Evolutionary conservation across 2,329 filamentous ascomycete genomes (phyloP).

Genomic region (Ceratocystis eucalypticola): DNA sequence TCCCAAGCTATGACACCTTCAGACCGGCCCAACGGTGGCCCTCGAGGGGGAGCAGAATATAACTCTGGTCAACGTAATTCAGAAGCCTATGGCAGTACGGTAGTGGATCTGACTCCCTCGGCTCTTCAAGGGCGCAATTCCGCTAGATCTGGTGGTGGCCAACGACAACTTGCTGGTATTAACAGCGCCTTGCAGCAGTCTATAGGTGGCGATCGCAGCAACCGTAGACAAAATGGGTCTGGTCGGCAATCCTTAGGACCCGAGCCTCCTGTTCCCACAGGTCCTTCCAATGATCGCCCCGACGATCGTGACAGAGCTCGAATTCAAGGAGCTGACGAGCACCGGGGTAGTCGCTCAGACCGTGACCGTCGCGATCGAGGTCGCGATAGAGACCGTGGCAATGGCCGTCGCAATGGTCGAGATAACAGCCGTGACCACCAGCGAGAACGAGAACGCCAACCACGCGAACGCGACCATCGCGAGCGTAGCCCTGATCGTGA

Average conservation of each 20-base stretch:
- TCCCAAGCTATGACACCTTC: background rate
- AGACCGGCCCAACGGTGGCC: background rate
- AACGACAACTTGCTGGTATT: slow-evolving; percentile 45
- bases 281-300: slow-evolving; percentile 20
- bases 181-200: slow-evolving; percentile 44
- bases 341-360: slow-evolving; percentile 32
- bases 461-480: slow-evolving; percentile 28
- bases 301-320: slow-evolving; percentile 25
- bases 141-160: slow-evolving; percentile 17
- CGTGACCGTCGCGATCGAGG: slow-evolving; percentile 32
- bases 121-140: background rate
- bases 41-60: background rate
- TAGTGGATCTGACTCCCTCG: slow-evolving; percentile 1
- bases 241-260: slow-evolving; percentile 3
- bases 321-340: slow-evolving; percentile 27
- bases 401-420: slow-evolving; percentile 29
- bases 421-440: slow-evolving; percentile 38
- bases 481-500: slow-evolving; percentile 37
- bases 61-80: background rate
- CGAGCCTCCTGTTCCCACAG: slow-evolving; percentile 9
- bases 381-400: slow-evolving; percentile 26
- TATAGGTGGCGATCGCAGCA: slow-evolving; percentile 24
- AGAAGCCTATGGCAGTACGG: slow-evolving; percentile 4
- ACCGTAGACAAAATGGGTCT: slow-evolving; percentile 8
- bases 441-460: slow-evolving; percentile 30